phyloP scores from a whole-genome alignment of 1,139 yeast species.

The Taphrina flavorubra region DNA sequence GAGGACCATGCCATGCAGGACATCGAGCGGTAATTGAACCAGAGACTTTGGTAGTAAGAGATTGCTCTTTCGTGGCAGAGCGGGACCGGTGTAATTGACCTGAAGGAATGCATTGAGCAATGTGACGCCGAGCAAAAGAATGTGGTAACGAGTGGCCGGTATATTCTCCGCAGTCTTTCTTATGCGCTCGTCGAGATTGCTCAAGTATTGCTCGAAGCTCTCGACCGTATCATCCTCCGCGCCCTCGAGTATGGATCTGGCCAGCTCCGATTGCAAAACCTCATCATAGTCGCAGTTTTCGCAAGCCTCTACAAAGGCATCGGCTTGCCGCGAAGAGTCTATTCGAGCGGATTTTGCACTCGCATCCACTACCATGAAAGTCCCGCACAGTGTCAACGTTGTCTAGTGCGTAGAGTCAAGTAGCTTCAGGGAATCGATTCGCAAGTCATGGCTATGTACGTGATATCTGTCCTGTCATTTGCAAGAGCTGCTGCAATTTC shows the following conservation, averaged over 20 bases:
- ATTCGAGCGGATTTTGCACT: background rate
- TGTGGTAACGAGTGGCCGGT: background rate
- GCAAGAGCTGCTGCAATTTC: too few relatives aligned
- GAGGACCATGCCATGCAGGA: conserved; percentile 43
- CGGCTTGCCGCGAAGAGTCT: background rate
- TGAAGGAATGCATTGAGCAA: conserved; percentile 74
- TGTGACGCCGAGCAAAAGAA: conserved; percentile 51
- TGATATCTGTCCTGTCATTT: background rate
- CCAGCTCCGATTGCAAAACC: conserved; percentile 11
- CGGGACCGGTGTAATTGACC: conserved; percentile 84
- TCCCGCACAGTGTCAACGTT: too few relatives aligned
- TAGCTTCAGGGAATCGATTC: too few relatives aligned
- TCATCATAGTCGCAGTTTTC: conserved; percentile 24
- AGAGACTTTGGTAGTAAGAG: conserved; percentile 41
- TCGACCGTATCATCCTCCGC: background rate
- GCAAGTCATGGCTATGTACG: too few relatives aligned
- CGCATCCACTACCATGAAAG: background rate
- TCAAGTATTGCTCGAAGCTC: conserved; percentile 12
- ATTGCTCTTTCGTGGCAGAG: conserved; percentile 54
- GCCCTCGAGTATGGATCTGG: conserved; percentile 5
- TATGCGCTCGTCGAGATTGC: conserved; percentile 8
- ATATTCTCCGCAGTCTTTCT: background rate
- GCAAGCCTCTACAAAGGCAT: background rate
- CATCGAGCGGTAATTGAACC: conserved; percentile 43
- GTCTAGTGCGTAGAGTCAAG: too few relatives aligned